Conservation (phyloP, 306 rosid genomes). For the Canavalia ensiformis region DNA sequence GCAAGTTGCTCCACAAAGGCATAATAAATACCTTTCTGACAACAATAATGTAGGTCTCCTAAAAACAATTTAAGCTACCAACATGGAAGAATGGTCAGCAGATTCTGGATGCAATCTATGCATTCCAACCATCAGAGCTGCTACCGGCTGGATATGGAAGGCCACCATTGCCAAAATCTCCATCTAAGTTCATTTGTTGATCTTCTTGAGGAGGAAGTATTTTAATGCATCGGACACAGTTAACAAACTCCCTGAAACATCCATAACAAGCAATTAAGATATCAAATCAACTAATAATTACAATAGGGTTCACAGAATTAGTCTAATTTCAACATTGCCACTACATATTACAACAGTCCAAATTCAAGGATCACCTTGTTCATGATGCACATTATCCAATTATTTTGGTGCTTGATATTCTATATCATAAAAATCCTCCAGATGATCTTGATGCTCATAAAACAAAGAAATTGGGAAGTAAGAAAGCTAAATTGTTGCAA, state of each 20-base stretch:
- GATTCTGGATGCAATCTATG: constrained; percentile 42
- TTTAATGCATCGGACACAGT: constrained; percentile 74
- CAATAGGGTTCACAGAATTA: background rate
- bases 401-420: constrained; percentile 4
- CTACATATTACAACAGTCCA: background rate
- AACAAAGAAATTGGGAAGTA: background rate
- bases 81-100: constrained; percentile 39
- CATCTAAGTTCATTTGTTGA: constrained; percentile 82
- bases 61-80: constrained; percentile 6
- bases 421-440: background rate
- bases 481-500: background rate
- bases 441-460: background rate
- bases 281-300: background rate
- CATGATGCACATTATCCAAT: background rate
- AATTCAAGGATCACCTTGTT: background rate
- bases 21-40: constrained; percentile 23
- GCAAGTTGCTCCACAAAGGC: background rate
- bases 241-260: constrained; percentile 70
- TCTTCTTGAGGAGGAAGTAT: constrained; percentile 52
- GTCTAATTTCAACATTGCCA: constrained; percentile 9
- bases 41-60: background rate
- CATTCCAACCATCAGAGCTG: constrained; percentile 73
- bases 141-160: constrained; percentile 76
- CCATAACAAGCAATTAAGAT: constrained; percentile 18
- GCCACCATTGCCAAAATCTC: constrained; percentile 63